Percentiles rank a stretch among this genome's conserved stretches.
Evolutionary conservation across 768 basidiomycete genomes (phyloP).

Genomic region (Mycena maculata): DNA sequence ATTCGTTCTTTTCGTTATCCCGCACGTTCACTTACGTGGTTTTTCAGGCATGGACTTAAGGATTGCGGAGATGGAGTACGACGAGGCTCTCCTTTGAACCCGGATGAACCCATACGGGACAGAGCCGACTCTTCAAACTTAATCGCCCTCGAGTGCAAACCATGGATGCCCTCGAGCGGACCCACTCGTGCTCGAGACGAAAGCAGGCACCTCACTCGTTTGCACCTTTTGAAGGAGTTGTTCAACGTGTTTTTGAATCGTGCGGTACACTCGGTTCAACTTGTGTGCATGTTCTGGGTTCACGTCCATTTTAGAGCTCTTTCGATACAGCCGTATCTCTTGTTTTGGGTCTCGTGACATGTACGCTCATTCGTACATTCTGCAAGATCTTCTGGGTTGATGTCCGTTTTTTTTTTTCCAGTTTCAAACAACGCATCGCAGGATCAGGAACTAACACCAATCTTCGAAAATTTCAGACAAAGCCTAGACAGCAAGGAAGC

Average conservation of each 20-base stretch:
- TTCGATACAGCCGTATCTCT: slow-evolving; percentile 43
- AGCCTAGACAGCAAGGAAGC: slow-evolving; percentile 35
- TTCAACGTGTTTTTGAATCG: slow-evolving; percentile 46
- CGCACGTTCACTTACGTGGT: background rate
- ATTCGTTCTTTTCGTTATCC: background rate
- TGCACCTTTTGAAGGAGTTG: slow-evolving; percentile 41
- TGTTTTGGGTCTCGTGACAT: slow-evolving; percentile 44
- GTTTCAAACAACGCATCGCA: slow-evolving; percentile 37
- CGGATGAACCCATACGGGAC: background rate
- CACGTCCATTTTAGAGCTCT: slow-evolving; percentile 34
- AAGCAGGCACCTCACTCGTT: slow-evolving; percentile 37
- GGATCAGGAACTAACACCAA: slow-evolving; percentile 40
- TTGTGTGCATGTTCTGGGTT: background rate
- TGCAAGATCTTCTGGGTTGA: background rate
- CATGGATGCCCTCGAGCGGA: slow-evolving; percentile 5
- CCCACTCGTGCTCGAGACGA: slow-evolving; percentile 22
- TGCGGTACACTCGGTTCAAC: slow-evolving; percentile 29
- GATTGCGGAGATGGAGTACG: slow-evolving; percentile 29
- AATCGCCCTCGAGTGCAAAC: slow-evolving; percentile 7
- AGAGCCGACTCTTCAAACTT: background rate
- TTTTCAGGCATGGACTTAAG: slow-evolving; percentile 31
- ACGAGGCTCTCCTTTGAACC: background rate
- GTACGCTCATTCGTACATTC: slow-evolving; percentile 29
- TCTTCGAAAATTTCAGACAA: slow-evolving; percentile 43
- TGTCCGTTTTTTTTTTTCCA: slow-evolving; percentile 7